Percentiles rank a stretch among this genome's conserved stretches.
Conservation (phyloP, 768 basidiomycete species). For the Auriscalpium microsporum region DNA sequence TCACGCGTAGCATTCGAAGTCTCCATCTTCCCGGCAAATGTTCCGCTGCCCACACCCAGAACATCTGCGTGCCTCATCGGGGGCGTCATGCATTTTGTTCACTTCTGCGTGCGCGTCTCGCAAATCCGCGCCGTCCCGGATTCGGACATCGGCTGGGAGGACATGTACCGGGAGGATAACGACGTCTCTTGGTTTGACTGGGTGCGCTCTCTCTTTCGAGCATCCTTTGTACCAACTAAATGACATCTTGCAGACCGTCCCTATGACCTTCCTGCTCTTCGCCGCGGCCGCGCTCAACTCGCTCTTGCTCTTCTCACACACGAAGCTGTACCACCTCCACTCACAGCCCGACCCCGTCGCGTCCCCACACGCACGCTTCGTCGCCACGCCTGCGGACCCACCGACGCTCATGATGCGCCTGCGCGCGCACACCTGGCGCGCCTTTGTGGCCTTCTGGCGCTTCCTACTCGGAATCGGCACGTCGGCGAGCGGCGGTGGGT, state of each 20-base stretch:
- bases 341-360: slow-evolving; percentile 54
- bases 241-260: slow-evolving; percentile 44
- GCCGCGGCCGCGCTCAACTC: slow-evolving; percentile 47
- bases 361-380: slow-evolving; percentile 63
- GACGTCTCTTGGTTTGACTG: slow-evolving; percentile 71
- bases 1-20: slow-evolving; percentile 70
- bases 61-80: slow-evolving; percentile 63
- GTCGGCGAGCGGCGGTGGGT: slow-evolving; percentile 8
- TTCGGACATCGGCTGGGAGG: slow-evolving; percentile 71
- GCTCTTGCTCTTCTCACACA: slow-evolving; percentile 63
- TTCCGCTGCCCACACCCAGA: slow-evolving; percentile 61
- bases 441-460: slow-evolving; percentile 49
- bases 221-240: neutral
- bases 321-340: slow-evolving; percentile 60
- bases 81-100: slow-evolving; percentile 54
- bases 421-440: slow-evolving; percentile 34
- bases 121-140: slow-evolving; percentile 49
- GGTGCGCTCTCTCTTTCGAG: slow-evolving; percentile 33
- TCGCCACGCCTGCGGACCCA: slow-evolving; percentile 39
- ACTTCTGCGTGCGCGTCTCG: slow-evolving; percentile 56
- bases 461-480: slow-evolving; percentile 59
- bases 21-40: slow-evolving; percentile 74
- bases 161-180: slow-evolving; percentile 61
- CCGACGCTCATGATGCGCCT: slow-evolving; percentile 26
- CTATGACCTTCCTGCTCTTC: slow-evolving; percentile 50